These are phyloP conservation scores for Trichoderma simmonsii DNA, from an alignment of 2,329 filamentous ascomycete species.

Conservation along the genomic window DNA sequence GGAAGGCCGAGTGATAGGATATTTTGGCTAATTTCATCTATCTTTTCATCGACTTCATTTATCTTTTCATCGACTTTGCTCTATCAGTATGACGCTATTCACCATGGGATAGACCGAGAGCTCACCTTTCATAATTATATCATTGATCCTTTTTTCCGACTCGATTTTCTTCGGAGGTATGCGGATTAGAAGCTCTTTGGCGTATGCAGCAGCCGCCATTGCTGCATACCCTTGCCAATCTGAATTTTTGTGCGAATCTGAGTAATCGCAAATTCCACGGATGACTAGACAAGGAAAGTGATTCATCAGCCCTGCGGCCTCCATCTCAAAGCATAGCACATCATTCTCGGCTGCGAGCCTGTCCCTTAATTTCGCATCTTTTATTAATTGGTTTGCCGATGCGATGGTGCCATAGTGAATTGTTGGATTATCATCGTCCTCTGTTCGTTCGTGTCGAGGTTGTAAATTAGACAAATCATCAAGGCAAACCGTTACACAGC, in stretches of 20 bases:
- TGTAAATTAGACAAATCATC: background rate
- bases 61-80: background rate
- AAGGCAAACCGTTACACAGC: background rate
- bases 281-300: slow-evolving; percentile 32
- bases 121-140: background rate
- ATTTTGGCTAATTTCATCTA: background rate
- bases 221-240: slow-evolving; percentile 36
- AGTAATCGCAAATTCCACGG: slow-evolving; percentile 32
- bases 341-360: background rate
- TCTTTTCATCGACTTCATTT: background rate
- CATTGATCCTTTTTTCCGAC: background rate
- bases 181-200: slow-evolving; percentile 21
- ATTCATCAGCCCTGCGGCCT: background rate
- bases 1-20: background rate
- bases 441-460: background rate
- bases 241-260: slow-evolving; percentile 17
- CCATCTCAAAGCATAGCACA: slow-evolving; percentile 9
- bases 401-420: slow-evolving; percentile 2
- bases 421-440: slow-evolving; percentile 1
- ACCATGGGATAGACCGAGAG: background rate
- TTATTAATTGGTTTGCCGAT: background rate
- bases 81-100: too few relatives aligned
- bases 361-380: background rate
- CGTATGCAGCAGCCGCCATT: slow-evolving; percentile 30
- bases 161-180: slow-evolving; percentile 5